Base-by-base conservation (phyloP, 148 eudicot species). In the Camellia japonica region DNA sequence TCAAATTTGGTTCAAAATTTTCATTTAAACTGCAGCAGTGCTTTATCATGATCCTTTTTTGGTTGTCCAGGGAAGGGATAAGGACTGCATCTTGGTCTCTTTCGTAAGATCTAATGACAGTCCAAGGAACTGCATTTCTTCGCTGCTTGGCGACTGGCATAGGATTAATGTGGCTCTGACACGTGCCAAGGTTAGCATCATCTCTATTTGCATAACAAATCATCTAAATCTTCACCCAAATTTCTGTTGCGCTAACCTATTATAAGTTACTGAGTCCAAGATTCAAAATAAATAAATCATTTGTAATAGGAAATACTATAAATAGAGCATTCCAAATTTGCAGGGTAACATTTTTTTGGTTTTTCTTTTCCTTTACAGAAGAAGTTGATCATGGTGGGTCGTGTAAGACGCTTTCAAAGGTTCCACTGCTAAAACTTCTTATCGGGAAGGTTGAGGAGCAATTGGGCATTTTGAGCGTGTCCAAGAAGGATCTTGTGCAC, bases 111-210 rank as follows among this genome's bases (percentile, higher is more conserved):
- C 98, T 51, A 83, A 83, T 85, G 88, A 73, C 82, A 92, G 85
- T 78, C 89, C 91, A 75, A 89, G 88, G 71, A 94, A 81, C 80
- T 88, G 84, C 79, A 80, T 88, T 68, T 94, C 97, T 79, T 92
- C 99, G 47, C 83, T 96, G 82, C 99, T 96, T 46, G 99, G 95
- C 71, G 99, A 96, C 80, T 96, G 99, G 99, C 99, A 94, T 81
- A 87, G 99, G 81, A 90, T 94, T 74, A 96, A 96, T 59, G 99
- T 96, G 69, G 99, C 98, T 58, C 82, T 96, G 41, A 96, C 99
- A 47, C 97, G 99, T 79, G 97, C 98, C 78, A 96, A 96, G 98
- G 99, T 93, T 77, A n/a, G 77, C 71, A 56, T 78, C 46, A 6
- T 77, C 62, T 75, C 30, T 56, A 16, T 76, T 12, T 72, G 23